phyloP scores from a whole-genome alignment of 495 filamentous ascomycete species.

The Pyrenopolyporus hunteri region DNA sequence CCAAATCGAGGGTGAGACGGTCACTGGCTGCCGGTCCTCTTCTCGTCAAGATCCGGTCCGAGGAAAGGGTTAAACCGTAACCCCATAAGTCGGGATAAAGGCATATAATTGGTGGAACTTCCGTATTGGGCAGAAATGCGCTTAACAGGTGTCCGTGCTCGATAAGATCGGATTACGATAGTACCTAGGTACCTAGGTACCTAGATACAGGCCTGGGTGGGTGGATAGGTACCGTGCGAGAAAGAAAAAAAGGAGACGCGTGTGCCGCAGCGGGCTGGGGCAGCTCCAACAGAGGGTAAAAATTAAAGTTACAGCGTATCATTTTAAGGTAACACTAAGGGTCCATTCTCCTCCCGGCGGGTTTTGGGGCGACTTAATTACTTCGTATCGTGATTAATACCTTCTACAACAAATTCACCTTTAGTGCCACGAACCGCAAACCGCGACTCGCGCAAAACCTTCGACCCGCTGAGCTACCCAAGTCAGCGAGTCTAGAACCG shows the following conservation, averaged over 20 bases:
- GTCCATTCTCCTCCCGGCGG: conserved; percentile 1
- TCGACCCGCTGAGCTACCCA: too few relatives aligned
- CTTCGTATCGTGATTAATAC: background rate
- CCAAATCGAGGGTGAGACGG: too few relatives aligned
- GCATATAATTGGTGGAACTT: background rate
- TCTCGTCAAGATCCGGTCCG: too few relatives aligned
- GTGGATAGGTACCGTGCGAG: conserved; percentile 15
- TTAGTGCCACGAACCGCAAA: too few relatives aligned
- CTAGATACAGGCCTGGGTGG: too few relatives aligned
- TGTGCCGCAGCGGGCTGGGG: conserved; percentile 5
- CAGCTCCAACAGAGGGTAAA: conserved; percentile 9
- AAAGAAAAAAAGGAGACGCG: conserved; percentile 4
- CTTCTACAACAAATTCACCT: too few relatives aligned
- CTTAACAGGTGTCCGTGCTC: conserved; percentile 16
- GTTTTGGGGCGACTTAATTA: background rate
- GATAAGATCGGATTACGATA: background rate
- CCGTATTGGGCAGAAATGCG: background rate
- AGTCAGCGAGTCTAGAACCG: background rate
- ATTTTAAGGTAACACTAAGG: conserved; percentile 24
- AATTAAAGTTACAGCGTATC: conserved; percentile 37
- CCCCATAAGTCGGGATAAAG: background rate
- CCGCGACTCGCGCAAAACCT: too few relatives aligned
- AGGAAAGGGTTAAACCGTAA: background rate
- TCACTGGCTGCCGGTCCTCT: too few relatives aligned
- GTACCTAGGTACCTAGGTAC: too few relatives aligned